These are phyloP conservation scores for Verticillium tricorpus DNA, from an alignment of 2,329 filamentous ascomycete genomes.

Conservation along the genomic window DNA sequence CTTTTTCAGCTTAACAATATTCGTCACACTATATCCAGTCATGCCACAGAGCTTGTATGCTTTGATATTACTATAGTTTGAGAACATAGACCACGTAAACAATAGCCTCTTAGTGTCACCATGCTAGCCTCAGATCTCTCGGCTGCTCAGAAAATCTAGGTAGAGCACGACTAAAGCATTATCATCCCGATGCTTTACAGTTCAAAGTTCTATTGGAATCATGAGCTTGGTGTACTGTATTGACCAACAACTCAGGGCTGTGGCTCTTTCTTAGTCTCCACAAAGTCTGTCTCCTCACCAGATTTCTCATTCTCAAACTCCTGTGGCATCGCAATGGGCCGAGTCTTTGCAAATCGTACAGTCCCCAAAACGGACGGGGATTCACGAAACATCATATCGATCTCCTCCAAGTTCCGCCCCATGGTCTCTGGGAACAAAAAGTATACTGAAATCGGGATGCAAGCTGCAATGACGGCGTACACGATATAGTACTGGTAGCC, in stretches of 20 bases:
- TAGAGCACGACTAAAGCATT: too few relatives aligned
- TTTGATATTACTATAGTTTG: too few relatives aligned
- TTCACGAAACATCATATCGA: conserved; percentile 37
- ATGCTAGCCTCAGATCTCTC: too few relatives aligned
- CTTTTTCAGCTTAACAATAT: too few relatives aligned
- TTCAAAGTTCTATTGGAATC: too few relatives aligned
- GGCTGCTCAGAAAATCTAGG: too few relatives aligned
- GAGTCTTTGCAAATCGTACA: conserved; percentile 30
- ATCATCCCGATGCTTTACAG: too few relatives aligned
- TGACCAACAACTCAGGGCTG: not conserved
- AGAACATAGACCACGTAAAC: too few relatives aligned
- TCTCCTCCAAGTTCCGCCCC: conserved; percentile 43
- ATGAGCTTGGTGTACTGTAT: too few relatives aligned
- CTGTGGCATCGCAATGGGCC: conserved; percentile 25
- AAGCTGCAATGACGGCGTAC: conserved; percentile 39
- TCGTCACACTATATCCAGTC: too few relatives aligned
- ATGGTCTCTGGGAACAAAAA: conserved; percentile 45
- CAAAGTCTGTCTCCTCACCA: conserved; percentile 16
- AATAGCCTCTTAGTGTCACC: too few relatives aligned
- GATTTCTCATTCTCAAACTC: conserved; percentile 19
- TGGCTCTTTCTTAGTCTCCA: conserved; percentile 13
- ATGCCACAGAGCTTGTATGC: too few relatives aligned
- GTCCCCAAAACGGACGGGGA: conserved; percentile 29
- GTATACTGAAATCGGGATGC: conserved; percentile 38
- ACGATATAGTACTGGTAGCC: conserved; percentile 48